A percentile compares a stretch with the other conserved stretches of the same genome.
These are phyloP conservation scores for Vachellia collinsii DNA, from an alignment of 306 rosid species.

Conservation along the genomic window DNA sequence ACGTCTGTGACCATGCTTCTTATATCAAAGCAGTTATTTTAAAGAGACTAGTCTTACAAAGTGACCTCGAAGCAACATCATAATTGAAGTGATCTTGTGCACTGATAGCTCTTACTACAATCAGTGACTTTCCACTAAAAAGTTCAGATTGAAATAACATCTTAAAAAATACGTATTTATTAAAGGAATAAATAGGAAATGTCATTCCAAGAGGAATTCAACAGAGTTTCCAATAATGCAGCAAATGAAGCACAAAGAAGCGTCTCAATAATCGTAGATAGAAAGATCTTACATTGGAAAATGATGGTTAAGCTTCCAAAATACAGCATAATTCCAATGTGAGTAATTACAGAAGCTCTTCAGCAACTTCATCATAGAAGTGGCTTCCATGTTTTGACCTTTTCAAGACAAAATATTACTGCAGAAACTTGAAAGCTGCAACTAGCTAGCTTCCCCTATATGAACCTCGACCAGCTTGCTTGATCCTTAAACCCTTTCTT, in stretches of 20 bases:
- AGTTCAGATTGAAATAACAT: not conserved
- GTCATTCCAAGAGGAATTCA: not conserved
- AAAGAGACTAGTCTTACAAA: not conserved
- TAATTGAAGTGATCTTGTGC: not conserved
- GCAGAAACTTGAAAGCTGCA: slow-evolving; percentile 35
- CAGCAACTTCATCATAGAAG: slow-evolving; percentile 58
- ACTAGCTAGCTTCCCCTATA: slow-evolving; percentile 86
- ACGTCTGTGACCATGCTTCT: not conserved
- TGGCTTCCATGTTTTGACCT: slow-evolving; percentile 57
- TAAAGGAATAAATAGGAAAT: not conserved
- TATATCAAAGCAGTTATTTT: not conserved
- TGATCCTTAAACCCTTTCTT: slow-evolving; percentile 77
- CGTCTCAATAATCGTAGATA: slow-evolving; percentile 7
- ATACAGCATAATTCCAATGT: slow-evolving; percentile 83
- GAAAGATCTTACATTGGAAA: slow-evolving; percentile 48
- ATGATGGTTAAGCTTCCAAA: slow-evolving; percentile 84
- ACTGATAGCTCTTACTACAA: slow-evolving; percentile 2
- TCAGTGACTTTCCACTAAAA: not conserved
- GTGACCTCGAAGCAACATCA: not conserved
- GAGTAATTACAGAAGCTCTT: slow-evolving; percentile 67
- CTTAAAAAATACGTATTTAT: not conserved
- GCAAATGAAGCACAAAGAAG: slow-evolving; percentile 5
- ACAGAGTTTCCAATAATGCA: not conserved
- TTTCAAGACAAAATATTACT: slow-evolving; percentile 30
- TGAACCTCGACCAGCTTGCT: slow-evolving; percentile 92